Evolutionary conservation across 352 stramenopile genomes (phyloP).

Genomic region (Phytophthora ohioensis): DNA sequence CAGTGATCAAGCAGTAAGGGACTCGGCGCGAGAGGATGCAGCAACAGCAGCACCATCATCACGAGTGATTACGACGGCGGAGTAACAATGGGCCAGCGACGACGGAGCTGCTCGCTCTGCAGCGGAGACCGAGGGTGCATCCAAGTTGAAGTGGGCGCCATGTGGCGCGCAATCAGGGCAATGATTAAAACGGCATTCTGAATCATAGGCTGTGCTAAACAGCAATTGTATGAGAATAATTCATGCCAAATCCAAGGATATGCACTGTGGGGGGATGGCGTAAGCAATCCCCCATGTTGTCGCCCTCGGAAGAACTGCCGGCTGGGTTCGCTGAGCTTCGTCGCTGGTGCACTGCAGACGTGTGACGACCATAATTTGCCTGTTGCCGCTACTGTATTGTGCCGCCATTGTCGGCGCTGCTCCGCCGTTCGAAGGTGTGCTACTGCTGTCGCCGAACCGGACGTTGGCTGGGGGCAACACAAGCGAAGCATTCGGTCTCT

Average conservation of each 20-base stretch:
- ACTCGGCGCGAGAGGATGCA: too few relatives aligned
- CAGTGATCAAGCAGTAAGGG: too few relatives aligned
- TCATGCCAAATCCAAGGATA: constrained; percentile 7
- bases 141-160: constrained; percentile 25
- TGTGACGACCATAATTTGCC: not conserved
- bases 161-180: constrained; percentile 19
- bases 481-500: constrained; percentile 7
- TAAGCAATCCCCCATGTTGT: constrained; percentile 16
- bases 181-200: constrained; percentile 2
- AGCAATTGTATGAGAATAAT: not conserved
- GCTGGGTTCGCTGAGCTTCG: not conserved
- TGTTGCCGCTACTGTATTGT: too few relatives aligned
- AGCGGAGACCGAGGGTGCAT: constrained; percentile 12
- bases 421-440: constrained; percentile 1
- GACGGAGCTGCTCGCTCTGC: not conserved
- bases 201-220: not conserved
- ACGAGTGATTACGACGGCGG: not conserved
- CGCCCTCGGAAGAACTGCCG: not conserved
- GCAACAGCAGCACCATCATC: too few relatives aligned
- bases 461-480: constrained; percentile 21
- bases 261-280: not conserved
- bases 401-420: not conserved
- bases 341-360: not conserved
- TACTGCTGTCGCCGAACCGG: constrained; percentile 17
- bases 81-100: too few relatives aligned